phyloP scores from a whole-genome alignment of 495 filamentous ascomycete species.

The Penicillium dipodomyicola region DNA sequence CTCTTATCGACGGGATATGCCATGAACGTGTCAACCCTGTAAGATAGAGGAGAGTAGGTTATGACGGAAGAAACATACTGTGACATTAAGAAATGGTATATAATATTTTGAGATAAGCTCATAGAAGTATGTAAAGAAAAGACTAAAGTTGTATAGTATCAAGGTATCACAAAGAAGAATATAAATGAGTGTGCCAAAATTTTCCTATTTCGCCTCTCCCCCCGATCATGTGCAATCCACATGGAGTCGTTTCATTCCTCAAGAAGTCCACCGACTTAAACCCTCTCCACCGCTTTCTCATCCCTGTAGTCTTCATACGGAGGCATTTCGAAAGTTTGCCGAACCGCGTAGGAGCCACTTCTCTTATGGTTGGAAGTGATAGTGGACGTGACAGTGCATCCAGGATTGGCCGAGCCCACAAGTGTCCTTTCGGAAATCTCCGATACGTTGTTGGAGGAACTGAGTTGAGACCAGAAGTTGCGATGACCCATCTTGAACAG shows the following conservation, averaged over 20 bases:
- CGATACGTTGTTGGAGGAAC: constrained; percentile 17
- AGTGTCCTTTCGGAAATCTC: constrained; percentile 16
- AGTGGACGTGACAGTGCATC: constrained; percentile 9
- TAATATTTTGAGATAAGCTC: not conserved
- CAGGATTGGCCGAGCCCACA: constrained; percentile 5
- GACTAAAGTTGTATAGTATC: not conserved
- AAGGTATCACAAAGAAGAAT: constrained; percentile 4
- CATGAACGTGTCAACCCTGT: too few relatives aligned
- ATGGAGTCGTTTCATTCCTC: not conserved
- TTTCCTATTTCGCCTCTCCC: not conserved
- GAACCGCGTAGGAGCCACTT: not conserved
- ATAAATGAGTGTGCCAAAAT: not conserved
- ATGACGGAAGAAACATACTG: too few relatives aligned
- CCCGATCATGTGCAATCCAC: not conserved
- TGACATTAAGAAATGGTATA: not conserved
- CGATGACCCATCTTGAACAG: constrained; percentile 20
- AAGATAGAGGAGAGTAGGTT: too few relatives aligned
- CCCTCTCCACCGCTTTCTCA: not conserved
- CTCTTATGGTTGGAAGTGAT: not conserved
- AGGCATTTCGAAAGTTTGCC: not conserved
- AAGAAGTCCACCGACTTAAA: not conserved
- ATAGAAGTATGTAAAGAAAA: not conserved
- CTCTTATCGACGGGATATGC: too few relatives aligned
- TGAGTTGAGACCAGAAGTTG: constrained; percentile 27
- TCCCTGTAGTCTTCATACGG: not conserved